Conservation (phyloP, 2,329 filamentous ascomycete species). For the Colletotrichum lentis region DNA sequence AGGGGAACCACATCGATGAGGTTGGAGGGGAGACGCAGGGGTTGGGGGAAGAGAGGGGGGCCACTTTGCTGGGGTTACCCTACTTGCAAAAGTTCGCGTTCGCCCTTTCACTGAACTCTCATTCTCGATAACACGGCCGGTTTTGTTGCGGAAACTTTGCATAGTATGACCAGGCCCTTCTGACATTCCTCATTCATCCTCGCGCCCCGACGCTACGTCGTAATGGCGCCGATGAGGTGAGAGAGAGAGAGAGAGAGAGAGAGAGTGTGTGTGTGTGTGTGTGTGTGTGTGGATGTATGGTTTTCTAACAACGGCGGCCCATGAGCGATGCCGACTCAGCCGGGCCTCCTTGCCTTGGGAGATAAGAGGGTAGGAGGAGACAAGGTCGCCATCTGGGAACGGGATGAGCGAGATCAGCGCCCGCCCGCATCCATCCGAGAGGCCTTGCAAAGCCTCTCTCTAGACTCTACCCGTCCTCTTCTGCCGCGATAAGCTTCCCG, state of each 20-base stretch:
- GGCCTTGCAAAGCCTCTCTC: not conserved
- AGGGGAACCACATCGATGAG: no score
- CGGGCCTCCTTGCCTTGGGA: conserved; percentile 21
- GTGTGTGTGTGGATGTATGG: no score
- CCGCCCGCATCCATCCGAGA: not conserved
- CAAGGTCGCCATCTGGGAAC: not conserved
- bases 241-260: no score
- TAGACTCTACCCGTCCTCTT: conserved; percentile 4
- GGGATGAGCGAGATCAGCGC: not conserved
- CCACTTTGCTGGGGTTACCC: not conserved
- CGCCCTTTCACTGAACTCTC: not conserved
- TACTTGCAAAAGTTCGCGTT: conserved; percentile 29
- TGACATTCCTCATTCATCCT: conserved; percentile 32
- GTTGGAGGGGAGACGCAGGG: not conserved
- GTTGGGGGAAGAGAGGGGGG: not conserved
- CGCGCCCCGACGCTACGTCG: conserved; percentile 22
- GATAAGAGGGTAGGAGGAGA: conserved; percentile 16
- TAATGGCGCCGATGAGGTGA: not conserved
- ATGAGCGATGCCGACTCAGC: conserved; percentile 28
- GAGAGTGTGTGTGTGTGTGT: no score
- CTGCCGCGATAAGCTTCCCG: conserved; percentile 19
- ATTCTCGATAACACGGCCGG: not conserved
- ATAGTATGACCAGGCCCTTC: not conserved
- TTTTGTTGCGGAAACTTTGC: not conserved
- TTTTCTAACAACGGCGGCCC: no score